phyloP scores from a whole-genome alignment of 2,329 filamentous ascomycete species.

The Tolypocladium nubicola region DNA sequence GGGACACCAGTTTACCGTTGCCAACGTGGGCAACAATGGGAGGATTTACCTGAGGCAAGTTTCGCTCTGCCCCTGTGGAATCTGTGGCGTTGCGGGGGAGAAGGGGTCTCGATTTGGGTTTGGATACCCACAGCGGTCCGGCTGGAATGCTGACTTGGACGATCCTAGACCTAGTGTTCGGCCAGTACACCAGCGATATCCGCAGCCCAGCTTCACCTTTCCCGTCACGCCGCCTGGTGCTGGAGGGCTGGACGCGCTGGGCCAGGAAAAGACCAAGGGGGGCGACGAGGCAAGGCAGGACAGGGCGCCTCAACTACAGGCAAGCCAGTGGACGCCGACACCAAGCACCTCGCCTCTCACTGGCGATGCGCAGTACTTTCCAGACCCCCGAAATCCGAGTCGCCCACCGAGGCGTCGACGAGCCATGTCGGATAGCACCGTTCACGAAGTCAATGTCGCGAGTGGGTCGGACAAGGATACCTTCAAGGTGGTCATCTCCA shows the following conservation, averaged over 20 bases:
- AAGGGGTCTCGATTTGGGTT: not conserved
- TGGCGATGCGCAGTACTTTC: slow-evolving; percentile 21
- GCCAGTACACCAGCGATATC: slow-evolving; percentile 49
- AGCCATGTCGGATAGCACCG: slow-evolving; percentile 67
- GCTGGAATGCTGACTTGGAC: slow-evolving; percentile 10
- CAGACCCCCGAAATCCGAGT: slow-evolving; percentile 12
- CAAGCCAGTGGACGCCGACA: slow-evolving; percentile 32
- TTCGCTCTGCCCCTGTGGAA: not conserved
- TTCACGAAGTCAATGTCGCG: slow-evolving; percentile 49
- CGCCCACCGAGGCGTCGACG: slow-evolving; percentile 38
- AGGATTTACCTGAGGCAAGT: slow-evolving; percentile 71
- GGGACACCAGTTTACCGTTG: slow-evolving; percentile 66
- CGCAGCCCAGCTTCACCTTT: slow-evolving; percentile 50
- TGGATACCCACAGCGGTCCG: not conserved
- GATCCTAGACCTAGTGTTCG: slow-evolving; percentile 46
- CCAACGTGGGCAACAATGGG: slow-evolving; percentile 74
- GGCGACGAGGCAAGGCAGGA: slow-evolving; percentile 3
- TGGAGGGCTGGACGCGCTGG: slow-evolving; percentile 40
- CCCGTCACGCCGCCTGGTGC: slow-evolving; percentile 50
- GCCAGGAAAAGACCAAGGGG: slow-evolving; percentile 15
- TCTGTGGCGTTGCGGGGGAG: not conserved
- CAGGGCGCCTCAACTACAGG: slow-evolving; percentile 11
- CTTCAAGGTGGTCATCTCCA: slow-evolving; percentile 72
- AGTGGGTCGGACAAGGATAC: slow-evolving; percentile 52
- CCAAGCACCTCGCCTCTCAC: slow-evolving; percentile 25